Conservation (phyloP, 2,329 filamentous ascomycete genomes). For the Botrytis paeoniae region DNA sequence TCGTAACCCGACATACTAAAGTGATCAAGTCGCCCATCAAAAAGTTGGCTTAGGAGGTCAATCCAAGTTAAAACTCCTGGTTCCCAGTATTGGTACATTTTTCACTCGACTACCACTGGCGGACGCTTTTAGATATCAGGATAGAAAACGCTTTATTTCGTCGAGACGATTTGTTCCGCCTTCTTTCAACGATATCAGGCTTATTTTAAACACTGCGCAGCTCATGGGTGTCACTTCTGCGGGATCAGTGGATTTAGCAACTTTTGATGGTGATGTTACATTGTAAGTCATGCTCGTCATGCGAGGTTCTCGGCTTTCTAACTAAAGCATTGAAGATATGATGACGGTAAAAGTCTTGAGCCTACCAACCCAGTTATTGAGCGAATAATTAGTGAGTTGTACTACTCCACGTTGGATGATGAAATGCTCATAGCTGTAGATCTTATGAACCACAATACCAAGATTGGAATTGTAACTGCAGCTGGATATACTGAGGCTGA, state of each 20-base stretch:
- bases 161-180: conserved; percentile 90
- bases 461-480: conserved; percentile 93
- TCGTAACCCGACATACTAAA: conserved; percentile 9
- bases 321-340: conserved; percentile 46
- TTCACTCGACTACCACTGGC: conserved; percentile 86
- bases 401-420: conserved; percentile 12
- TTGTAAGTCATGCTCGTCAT: conserved; percentile 49
- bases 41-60: conserved; percentile 61
- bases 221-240: conserved; percentile 80
- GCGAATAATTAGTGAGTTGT: conserved; percentile 48
- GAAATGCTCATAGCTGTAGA: conserved; percentile 46
- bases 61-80: conserved; percentile 88
- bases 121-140: conserved; percentile 89
- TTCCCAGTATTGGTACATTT: conserved; percentile 88
- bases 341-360: conserved; percentile 78
- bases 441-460: conserved; percentile 73
- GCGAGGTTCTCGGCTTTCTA: conserved; percentile 41
- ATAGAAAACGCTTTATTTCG: conserved; percentile 80
- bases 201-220: conserved; percentile 93
- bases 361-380: conserved; percentile 74
- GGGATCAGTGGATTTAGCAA: conserved; percentile 76
- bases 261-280: conserved; percentile 97
- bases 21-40: conserved; percentile 65
- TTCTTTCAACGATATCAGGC: conserved; percentile 92
- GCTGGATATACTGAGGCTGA: conserved; percentile 89